phyloP scores from a whole-genome alignment of 2,329 filamentous ascomycete species.

The Verticillium isaacii region DNA sequence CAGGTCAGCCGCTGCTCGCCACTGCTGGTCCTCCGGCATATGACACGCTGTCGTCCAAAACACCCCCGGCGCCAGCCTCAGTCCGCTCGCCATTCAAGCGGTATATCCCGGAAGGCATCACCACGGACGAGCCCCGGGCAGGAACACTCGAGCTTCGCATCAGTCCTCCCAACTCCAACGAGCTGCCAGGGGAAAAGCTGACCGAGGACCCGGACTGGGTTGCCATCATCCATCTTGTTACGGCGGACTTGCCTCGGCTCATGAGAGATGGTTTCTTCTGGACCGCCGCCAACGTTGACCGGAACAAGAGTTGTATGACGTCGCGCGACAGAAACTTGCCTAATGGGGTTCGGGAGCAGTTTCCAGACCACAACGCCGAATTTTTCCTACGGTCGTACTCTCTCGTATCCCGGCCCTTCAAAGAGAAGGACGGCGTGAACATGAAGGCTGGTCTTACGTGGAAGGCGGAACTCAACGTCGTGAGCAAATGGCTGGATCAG shows the following conservation, averaged over 20 bases:
- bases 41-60: too few species aligned
- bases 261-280: constrained; percentile 6
- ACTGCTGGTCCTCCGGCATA: too few species aligned
- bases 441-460: neutral
- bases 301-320: neutral
- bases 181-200: too few species aligned
- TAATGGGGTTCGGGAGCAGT: neutral
- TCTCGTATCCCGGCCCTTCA: neutral
- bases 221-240: neutral
- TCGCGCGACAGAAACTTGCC: neutral
- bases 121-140: neutral
- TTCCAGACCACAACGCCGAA: neutral
- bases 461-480: neutral
- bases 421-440: neutral
- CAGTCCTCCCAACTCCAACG: neutral
- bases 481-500: neutral
- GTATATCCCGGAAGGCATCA: neutral
- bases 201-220: neutral
- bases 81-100: neutral
- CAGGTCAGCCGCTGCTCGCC: too few species aligned
- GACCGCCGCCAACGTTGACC: neutral
- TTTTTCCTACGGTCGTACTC: neutral
- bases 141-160: neutral
- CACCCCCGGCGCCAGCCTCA: neutral
- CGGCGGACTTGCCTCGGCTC: neutral